phyloP scores from a whole-genome alignment of 2,329 filamentous ascomycete genomes.

The Penicillium griseofulvum region DNA sequence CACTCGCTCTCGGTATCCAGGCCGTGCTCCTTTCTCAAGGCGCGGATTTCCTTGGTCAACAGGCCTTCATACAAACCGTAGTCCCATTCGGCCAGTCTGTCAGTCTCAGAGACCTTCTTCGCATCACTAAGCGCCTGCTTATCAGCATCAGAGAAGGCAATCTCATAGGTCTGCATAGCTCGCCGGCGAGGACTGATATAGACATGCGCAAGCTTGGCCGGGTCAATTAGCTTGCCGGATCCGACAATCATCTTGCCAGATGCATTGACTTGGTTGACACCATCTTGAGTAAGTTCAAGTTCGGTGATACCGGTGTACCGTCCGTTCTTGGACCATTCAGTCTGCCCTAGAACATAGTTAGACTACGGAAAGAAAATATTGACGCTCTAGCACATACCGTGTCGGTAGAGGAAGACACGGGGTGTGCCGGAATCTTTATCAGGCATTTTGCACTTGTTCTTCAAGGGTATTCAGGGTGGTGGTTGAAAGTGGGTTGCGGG shows the following conservation, averaged over 20 bases:
- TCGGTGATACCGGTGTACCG: slow-evolving; percentile 49
- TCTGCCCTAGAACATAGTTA: slow-evolving; percentile 31
- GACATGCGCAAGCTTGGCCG: slow-evolving; percentile 47
- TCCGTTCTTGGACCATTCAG: slow-evolving; percentile 50
- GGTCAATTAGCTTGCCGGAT: slow-evolving; percentile 52
- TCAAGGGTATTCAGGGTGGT: neutral
- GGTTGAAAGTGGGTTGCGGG: slow-evolving; percentile 2
- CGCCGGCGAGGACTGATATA: slow-evolving; percentile 53
- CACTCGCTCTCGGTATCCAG: slow-evolving; percentile 51
- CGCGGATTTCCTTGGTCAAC: slow-evolving; percentile 51
- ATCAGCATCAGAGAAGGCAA: slow-evolving; percentile 39
- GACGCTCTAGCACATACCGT: slow-evolving; percentile 27
- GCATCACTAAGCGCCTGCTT: slow-evolving; percentile 20
- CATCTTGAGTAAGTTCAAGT: slow-evolving; percentile 42
- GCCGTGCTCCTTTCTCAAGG: slow-evolving; percentile 46
- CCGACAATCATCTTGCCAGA: slow-evolving; percentile 51
- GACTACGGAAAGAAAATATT: neutral
- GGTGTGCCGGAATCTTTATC: slow-evolving; percentile 39
- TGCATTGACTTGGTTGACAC: slow-evolving; percentile 46
- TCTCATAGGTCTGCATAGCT: slow-evolving; percentile 50
- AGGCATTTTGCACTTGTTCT: slow-evolving; percentile 27
- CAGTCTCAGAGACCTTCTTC: slow-evolving; percentile 48
- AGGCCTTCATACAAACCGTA: slow-evolving; percentile 64
- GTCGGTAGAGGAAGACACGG: slow-evolving; percentile 40
- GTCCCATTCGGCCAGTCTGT: slow-evolving; percentile 59